Evolutionary conservation across 2,329 filamentous ascomycete species (phyloP), one percentile per base, ranked within the genome.

Genomic region (Setomelanomma holmii): DNA sequence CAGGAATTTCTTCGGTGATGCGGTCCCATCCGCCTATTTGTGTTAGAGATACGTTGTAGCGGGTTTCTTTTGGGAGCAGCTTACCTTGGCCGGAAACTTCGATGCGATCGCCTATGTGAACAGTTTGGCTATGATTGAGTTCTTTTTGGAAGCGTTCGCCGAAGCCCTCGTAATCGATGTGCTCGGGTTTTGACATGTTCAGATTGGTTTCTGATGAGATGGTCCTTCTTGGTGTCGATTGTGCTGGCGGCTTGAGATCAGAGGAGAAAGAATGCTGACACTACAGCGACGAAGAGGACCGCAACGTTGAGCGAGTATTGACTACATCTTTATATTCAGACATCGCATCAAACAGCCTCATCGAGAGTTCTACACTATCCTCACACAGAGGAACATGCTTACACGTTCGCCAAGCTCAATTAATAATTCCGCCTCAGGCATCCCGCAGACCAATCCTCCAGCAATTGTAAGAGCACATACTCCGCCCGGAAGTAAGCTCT

Each of bases 11-110:
- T 40, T 67, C 64, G 5, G 61, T 68, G 5, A 50, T 21, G 3
- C 58, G 61, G 35, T 68, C 59, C 64, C 61, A 70, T 6, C 65
- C 67, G 21, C 65, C 66, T 68, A 10, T 33, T 33, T n/a, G 2
- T 12, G 23, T 49, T 17, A 56, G 35, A 30, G 8, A 14, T 20
- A 22, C 5, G 10, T 6, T 16, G 24, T 3, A 10, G 12, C 8
- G 24, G 6, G 43, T 12, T 19, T 3, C n/a, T n/a, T n/a, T n/a
- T n/a, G n/a, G n/a, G n/a, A n/a, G n/a, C n/a, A n/a, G 40, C 33
- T 11, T 46, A 69, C 64, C 66, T 63, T 71, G 67, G 6, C 63
- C 62, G 1, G 64, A 69, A 6, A 68, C 44, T 20, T 68, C 60
- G 36, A 71, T 66, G 19, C 49, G 49, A 16, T 67, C 60, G 27